Conservation (phyloP, 495 filamentous ascomycete species). For the Penicillium taxi region DNA sequence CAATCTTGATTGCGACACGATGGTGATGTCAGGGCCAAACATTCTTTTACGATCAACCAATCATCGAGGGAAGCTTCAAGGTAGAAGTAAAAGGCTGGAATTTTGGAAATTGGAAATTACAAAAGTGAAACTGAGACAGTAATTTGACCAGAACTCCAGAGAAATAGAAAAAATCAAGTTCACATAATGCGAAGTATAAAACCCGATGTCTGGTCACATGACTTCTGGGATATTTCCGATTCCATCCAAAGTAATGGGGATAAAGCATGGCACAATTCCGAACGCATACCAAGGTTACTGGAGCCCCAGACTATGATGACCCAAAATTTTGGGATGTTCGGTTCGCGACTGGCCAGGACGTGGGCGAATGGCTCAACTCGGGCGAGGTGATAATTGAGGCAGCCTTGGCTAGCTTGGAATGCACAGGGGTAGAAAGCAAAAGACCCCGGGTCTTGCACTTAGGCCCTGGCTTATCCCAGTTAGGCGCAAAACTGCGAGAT, state of each 20-base stretch:
- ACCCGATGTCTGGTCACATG: conserved; percentile 1
- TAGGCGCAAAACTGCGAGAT: conserved; percentile 29
- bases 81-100: too few species aligned
- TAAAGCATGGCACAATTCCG: conserved; percentile 8
- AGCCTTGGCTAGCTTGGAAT: conserved; percentile 22
- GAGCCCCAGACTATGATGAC: conserved; percentile 37
- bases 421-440: background rate
- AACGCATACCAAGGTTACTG: conserved; percentile 19
- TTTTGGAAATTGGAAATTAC: too few species aligned
- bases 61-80: too few species aligned
- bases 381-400: conserved; percentile 29
- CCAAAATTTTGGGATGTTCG: conserved; percentile 31
- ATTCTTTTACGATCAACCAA: conserved; percentile 16
- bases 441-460: conserved; percentile 30
- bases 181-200: too few species aligned
- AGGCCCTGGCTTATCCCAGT: conserved; percentile 34
- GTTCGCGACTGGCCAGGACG: conserved; percentile 34
- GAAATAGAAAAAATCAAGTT: too few species aligned
- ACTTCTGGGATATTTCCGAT: background rate
- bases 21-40: conserved; percentile 17
- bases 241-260: background rate
- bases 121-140: too few species aligned
- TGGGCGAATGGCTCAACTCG: conserved; percentile 39
- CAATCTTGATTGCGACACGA: conserved; percentile 7
- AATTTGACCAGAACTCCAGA: too few species aligned